These are phyloP conservation scores for Alternaria gansuensis DNA, from an alignment of 2,329 filamentous ascomycete species.

Conservation along the genomic window DNA sequence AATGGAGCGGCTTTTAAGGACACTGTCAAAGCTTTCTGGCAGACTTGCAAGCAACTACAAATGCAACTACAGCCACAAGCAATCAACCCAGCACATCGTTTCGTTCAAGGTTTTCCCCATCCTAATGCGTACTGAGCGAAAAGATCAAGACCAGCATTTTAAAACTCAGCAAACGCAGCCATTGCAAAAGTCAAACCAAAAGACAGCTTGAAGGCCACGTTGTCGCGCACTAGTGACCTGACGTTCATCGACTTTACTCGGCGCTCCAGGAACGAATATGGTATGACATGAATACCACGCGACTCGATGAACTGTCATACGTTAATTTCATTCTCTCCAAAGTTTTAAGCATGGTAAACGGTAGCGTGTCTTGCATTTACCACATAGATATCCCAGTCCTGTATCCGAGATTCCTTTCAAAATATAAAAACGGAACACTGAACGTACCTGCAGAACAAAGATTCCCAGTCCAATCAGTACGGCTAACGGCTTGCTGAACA, in stretches of 20 bases:
- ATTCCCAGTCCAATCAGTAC: slow-evolving; percentile 72
- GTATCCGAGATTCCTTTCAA: slow-evolving; percentile 5
- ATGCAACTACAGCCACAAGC: slow-evolving; percentile 48
- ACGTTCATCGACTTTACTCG: slow-evolving; percentile 63
- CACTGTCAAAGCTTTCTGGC: slow-evolving; percentile 49
- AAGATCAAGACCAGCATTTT: slow-evolving; percentile 2
- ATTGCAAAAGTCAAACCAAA: slow-evolving; percentile 78
- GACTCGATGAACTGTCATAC: slow-evolving; percentile 58
- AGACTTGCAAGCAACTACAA: slow-evolving; percentile 49
- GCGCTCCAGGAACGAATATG: slow-evolving; percentile 59
- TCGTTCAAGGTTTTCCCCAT: slow-evolving; percentile 24
- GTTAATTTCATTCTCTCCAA: slow-evolving; percentile 26
- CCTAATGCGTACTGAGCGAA: slow-evolving; percentile 14
- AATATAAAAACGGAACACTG: neutral
- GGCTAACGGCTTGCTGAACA: slow-evolving; percentile 76
- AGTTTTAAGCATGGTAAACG: slow-evolving; percentile 15
- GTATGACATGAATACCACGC: slow-evolving; percentile 62
- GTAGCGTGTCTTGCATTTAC: slow-evolving; percentile 20
- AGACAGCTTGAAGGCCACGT: slow-evolving; percentile 71
- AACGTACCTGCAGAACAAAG: slow-evolving; percentile 68
- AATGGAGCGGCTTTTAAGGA: slow-evolving; percentile 47
- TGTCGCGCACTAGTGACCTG: slow-evolving; percentile 62
- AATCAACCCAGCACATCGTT: slow-evolving; percentile 42
- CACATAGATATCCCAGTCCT: slow-evolving; percentile 17
- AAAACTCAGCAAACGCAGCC: slow-evolving; percentile 70